Evolutionary conservation across 2,329 filamentous ascomycete genomes (phyloP), one percentile per base, ranked within the genome.

Genomic region (Pyrenochaeta sp.): DNA sequence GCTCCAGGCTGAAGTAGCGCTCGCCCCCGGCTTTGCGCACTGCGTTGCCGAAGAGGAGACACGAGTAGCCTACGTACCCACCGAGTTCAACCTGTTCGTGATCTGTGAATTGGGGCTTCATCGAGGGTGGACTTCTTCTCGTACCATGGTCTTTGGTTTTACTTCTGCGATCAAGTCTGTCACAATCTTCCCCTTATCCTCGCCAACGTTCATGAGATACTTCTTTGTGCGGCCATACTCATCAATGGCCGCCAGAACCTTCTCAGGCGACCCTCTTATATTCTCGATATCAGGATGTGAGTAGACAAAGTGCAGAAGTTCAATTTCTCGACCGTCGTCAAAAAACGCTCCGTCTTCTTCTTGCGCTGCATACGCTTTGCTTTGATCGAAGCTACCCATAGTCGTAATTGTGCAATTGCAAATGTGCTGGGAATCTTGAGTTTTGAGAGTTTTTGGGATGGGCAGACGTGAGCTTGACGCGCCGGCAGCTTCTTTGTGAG

Each of bases 1-100:
- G 76, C 65, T 94, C 90, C 4, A 94, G 74, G 57, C 84, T 88
- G 66, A 81, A 85, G 72, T 90, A 92, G 17, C 76, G 74, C 53
- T 79, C 77, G 3, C 87, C 87, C 8, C 86, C 87, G 3, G 79
- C 80, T 35, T 79, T 77, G 44, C 81, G 81, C 11, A 89, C 74
- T 1, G 86, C 85, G 23, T 83, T 78, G 30, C 82, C 87, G 61
- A 92, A 93, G 1, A 90, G 77, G 46, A 94, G 84, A 46, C 86
- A 85, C 0, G 89, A 93, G 74, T 94, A 94, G 28, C 89, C 89
- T 14, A 91, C 80, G 68, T 93, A 94, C 35, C 88, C 87, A 32
- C 90, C 89, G 0, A 94, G 78, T 65, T 95, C 89, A 32, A 93
- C 79, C 75, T 77, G 44, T 27, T 27, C 13, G 10, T 20, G 21